Evolutionary conservation across 225 moss, liverwort and hornwort species (phyloP).

Genomic region (Polytrichum formosum): DNA sequence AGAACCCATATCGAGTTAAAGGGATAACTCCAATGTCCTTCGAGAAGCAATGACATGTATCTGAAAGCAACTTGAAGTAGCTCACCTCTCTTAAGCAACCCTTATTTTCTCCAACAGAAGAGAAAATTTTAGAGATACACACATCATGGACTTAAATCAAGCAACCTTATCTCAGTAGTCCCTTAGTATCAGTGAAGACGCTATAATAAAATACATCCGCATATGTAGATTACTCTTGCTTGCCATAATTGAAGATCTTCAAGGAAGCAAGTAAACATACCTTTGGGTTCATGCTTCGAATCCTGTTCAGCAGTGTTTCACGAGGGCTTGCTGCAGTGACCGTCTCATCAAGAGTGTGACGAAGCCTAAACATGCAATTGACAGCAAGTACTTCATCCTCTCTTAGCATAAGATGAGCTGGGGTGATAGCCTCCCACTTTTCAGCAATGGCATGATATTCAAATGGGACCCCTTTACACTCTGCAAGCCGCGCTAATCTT

Average conservation of each 20-base stretch:
- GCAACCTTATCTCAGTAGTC: too few species aligned
- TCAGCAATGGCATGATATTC: slow-evolving; percentile 87
- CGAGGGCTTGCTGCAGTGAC: slow-evolving; percentile 89
- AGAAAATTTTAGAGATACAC: too few species aligned
- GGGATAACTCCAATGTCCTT: too few species aligned
- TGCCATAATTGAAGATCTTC: neutral
- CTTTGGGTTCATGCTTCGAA: slow-evolving; percentile 73
- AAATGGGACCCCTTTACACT: slow-evolving; percentile 52
- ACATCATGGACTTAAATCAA: too few species aligned
- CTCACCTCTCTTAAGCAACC: too few species aligned
- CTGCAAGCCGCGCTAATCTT: slow-evolving; percentile 53
- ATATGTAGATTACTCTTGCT: neutral
- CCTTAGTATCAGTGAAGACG: neutral
- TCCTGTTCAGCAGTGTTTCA: slow-evolving; percentile 52
- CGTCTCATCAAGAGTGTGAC: slow-evolving; percentile 81
- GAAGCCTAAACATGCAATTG: slow-evolving; percentile 73
- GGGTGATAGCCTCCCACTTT: slow-evolving; percentile 84
- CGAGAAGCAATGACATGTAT: too few species aligned
- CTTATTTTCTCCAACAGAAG: too few species aligned
- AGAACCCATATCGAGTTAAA: too few species aligned
- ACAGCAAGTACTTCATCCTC: slow-evolving; percentile 76
- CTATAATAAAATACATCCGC: too few species aligned
- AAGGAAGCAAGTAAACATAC: slow-evolving; percentile 11
- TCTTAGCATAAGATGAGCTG: slow-evolving; percentile 55
- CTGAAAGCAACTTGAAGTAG: too few species aligned